Conservation (phyloP, 257 asterid species). For the Ligustrum vulgare region DNA sequence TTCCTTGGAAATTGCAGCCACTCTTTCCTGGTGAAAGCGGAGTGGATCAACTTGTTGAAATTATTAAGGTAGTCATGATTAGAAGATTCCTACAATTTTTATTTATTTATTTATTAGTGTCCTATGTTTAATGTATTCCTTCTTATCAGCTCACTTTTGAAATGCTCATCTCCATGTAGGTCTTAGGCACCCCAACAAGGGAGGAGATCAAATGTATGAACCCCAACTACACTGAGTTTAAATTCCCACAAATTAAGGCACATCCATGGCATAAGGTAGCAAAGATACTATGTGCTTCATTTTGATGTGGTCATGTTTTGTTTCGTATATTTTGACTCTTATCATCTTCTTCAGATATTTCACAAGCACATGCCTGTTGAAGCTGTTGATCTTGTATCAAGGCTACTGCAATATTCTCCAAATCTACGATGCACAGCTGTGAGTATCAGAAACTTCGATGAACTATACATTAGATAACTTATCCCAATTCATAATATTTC, state of each 20-base stretch:
- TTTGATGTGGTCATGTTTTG: not conserved
- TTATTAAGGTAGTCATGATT: not conserved
- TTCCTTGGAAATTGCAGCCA: not conserved
- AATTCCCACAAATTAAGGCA: slow-evolving; percentile 73
- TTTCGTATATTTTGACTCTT: slow-evolving; percentile 14
- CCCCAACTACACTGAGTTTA: slow-evolving; percentile 74
- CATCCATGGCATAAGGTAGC: slow-evolving; percentile 85
- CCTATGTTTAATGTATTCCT: not conserved
- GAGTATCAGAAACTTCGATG: slow-evolving; percentile 26
- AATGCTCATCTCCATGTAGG: slow-evolving; percentile 37
- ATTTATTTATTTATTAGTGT: not conserved
- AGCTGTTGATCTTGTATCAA: slow-evolving; percentile 71
- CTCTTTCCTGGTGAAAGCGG: not conserved
- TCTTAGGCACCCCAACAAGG: slow-evolving; percentile 77
- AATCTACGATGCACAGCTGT: slow-evolving; percentile 72
- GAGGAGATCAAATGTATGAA: slow-evolving; percentile 85
- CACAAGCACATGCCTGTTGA: slow-evolving; percentile 76
- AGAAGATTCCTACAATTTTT: not conserved
- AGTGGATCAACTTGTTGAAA: not conserved
- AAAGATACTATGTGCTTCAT: not conserved
- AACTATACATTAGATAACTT: not conserved
- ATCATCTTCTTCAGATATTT: slow-evolving; percentile 46
- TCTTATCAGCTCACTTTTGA: not conserved
- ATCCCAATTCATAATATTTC: not conserved
- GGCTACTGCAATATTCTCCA: slow-evolving; percentile 76